Conservation (phyloP, 129 eudicot genomes). For the Apium graveolens region DNA sequence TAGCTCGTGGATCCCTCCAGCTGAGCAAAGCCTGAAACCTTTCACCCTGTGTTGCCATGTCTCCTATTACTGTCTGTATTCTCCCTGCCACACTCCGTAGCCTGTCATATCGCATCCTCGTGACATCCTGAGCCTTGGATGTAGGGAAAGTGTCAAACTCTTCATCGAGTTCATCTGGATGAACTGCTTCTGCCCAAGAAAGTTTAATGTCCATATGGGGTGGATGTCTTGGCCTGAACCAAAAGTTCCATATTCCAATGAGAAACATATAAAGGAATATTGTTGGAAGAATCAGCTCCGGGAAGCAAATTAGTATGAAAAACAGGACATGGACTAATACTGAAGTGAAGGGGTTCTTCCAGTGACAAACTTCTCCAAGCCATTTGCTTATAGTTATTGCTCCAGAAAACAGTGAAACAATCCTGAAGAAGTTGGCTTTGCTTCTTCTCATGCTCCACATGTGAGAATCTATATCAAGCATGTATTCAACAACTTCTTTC, state of each 20-base stretch:
- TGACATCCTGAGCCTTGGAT: constrained; percentile 38
- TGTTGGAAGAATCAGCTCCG: constrained; percentile 51
- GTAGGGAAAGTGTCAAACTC: constrained; percentile 63
- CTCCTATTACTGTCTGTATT: constrained; percentile 67
- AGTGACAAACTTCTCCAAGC: constrained; percentile 46
- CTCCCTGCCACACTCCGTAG: constrained; percentile 54
- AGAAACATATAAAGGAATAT: constrained; percentile 49
- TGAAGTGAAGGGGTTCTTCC: constrained; percentile 62
- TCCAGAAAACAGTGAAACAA: constrained; percentile 42
- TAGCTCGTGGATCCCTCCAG: constrained; percentile 68
- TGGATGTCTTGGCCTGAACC: constrained; percentile 49
- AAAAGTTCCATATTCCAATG: constrained; percentile 50
- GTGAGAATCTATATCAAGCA: constrained; percentile 61
- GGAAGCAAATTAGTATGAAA: constrained; percentile 44
- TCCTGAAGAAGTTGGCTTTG: constrained; percentile 57
- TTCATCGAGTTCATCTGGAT: constrained; percentile 59
- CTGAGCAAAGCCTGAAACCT: constrained; percentile 46
- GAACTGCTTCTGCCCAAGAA: constrained; percentile 53
- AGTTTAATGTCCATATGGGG: constrained; percentile 60
- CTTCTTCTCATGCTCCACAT: constrained; percentile 82
- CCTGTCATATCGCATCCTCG: constrained; percentile 55
- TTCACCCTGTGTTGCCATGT: constrained; percentile 64
- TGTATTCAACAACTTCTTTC: constrained; percentile 56
- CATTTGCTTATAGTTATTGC: constrained; percentile 44
- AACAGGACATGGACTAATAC: constrained; percentile 46